Evolutionary conservation across 2,329 filamentous ascomycete species (phyloP), one percentile per base, ranked within the genome.

Genomic region (Neopestalotiopsis sp.): DNA sequence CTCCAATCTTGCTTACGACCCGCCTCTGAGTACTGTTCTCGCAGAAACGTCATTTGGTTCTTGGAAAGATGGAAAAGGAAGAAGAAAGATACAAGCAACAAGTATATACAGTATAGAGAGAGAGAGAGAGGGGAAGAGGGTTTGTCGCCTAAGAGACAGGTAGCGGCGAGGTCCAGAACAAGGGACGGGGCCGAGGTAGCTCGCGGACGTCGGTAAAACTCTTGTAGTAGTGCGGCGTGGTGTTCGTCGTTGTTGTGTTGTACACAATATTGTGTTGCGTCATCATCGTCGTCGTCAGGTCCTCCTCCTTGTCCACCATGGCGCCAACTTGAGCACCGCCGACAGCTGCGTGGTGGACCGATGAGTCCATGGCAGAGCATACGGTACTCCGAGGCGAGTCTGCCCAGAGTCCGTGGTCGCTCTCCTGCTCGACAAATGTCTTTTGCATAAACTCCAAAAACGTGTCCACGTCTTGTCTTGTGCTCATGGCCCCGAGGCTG

Each of bases 401-500:
- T 12, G 56, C 24, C 59, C 59, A 62, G 17, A 34, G 34, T 30
- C 9, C 59, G 20, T 14, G 20, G 9, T 78, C 28, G n/a, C 14
- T 30, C 12, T 24, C 52, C 32, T 24, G 65, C n/a, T 67, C 74
- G 45, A 81, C 71, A 61, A 83, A 84, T 1, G 77, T 77, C n/a
- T 78, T 73, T 4, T 77, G 78, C 12, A 87, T 72, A 68, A 89
- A 89, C 3, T 77, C 70, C 7, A 87, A 65, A 49, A 89, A 84
- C 0, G 76, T 75, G 24, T 87, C 82, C 14, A 90, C 82, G 70
- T 91, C 89, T 3, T 80, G 77, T 24, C 82, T 75, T 2, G 86
- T 90, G 70, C 85, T 90, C 87, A 89, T 89, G 13, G 89, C 88
- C 0, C 90, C 89, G 1, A 91, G 79, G 69, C 87, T 90, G 5